phyloP scores from a whole-genome alignment of 106 monocot genomes.

The Platanthera guangdongensis region DNA sequence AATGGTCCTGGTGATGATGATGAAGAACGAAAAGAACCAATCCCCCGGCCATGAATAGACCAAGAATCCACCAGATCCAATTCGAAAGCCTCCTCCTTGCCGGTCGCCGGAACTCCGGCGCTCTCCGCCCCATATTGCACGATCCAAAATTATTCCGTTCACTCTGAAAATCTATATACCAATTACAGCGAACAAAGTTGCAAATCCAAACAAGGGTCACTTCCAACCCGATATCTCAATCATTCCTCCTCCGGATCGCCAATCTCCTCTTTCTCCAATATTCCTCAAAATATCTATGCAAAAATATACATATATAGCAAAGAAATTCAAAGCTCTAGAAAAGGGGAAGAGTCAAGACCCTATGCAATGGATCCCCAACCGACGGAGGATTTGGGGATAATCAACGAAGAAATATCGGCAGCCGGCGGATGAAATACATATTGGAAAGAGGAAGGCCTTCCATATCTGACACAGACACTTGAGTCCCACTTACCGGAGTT shows the following conservation, averaged over 20 bases:
- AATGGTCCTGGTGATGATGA: conserved; percentile 30
- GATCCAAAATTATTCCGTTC: background rate
- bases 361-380: background rate
- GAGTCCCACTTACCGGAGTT: background rate
- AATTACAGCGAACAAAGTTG: background rate
- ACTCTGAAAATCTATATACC: background rate
- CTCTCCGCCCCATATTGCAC: conserved; percentile 39
- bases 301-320: background rate
- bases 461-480: background rate
- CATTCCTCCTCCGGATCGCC: background rate
- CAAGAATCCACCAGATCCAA: conserved; percentile 72
- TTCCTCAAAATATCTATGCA: background rate
- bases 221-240: background rate
- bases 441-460: background rate
- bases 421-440: background rate
- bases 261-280: background rate
- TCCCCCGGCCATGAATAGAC: conserved; percentile 31
- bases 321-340: background rate
- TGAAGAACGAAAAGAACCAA: conserved; percentile 53
- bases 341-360: background rate
- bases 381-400: background rate
- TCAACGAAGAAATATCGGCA: background rate
- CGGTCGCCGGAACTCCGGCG: conserved; percentile 60
- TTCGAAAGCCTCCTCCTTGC: conserved; percentile 46
- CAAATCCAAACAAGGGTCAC: background rate